A percentile compares a stretch with the other conserved stretches of the same genome.
Evolutionary conservation across 2,329 filamentous ascomycete species (phyloP).

Genomic region (Tolypocladium tropicale): DNA sequence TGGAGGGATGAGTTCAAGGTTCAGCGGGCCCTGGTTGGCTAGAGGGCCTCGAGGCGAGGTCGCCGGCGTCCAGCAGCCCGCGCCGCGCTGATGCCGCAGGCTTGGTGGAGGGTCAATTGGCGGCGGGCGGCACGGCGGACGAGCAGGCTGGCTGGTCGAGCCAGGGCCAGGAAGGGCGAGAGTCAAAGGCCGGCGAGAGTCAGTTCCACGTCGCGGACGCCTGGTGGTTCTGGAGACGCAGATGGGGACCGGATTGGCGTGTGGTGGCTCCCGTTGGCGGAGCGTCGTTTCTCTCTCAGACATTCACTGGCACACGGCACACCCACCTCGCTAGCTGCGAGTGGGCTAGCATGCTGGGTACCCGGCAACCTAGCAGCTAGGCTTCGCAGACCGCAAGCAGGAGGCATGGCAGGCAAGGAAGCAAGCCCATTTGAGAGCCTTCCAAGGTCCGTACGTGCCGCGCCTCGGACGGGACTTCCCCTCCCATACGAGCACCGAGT

Average conservation of each 20-base stretch:
- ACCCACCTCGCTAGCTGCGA: neutral
- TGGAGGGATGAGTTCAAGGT: conserved; percentile 12
- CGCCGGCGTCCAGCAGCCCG: conserved; percentile 7
- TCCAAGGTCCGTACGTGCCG: neutral
- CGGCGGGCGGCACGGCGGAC: conserved; percentile 1
- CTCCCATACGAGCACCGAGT: too few species aligned
- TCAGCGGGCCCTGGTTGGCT: conserved; percentile 11
- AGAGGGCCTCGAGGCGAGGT: conserved; percentile 6
- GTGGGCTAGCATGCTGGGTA: too few species aligned
- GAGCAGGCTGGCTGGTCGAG: conserved; percentile 2
- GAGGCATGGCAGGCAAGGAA: neutral
- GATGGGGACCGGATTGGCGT: neutral
- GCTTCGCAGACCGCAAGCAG: too few species aligned
- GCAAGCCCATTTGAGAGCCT: neutral
- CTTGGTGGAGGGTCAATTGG: conserved; percentile 3
- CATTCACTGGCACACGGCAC: conserved; percentile 5
- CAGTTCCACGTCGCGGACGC: conserved; percentile 15
- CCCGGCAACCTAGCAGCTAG: too few species aligned
- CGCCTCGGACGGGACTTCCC: neutral
- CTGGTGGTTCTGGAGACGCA: conserved; percentile 12
- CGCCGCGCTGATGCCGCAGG: conserved; percentile 6
- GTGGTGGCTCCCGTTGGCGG: conserved; percentile 13
- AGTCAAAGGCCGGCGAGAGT: conserved; percentile 4
- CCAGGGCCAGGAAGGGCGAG: neutral
- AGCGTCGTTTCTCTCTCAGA: conserved; percentile 15